A percentile compares a stretch with the other conserved stretches of the same genome.
Conservation (phyloP, 1,284 basidiomycete species). For the Cryptococcus amylolentus region DNA sequence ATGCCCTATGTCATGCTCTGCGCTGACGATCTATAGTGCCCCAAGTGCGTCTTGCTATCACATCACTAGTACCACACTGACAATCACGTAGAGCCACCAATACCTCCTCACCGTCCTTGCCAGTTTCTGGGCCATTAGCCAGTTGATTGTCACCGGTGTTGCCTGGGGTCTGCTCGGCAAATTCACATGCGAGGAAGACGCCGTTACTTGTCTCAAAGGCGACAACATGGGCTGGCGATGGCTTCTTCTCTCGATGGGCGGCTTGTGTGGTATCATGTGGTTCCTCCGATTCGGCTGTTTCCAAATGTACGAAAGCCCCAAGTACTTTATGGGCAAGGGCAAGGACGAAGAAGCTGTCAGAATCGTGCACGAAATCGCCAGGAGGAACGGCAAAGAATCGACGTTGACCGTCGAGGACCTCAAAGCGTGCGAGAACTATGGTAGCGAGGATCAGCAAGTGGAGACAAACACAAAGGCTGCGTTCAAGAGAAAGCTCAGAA, state of each 20-base stretch:
- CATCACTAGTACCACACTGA: too few species aligned
- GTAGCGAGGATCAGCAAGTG: constrained; percentile 11
- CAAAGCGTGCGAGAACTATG: constrained; percentile 33
- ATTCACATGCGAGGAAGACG: constrained; percentile 18
- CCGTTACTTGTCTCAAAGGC: constrained; percentile 13
- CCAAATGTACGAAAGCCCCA: constrained; percentile 58
- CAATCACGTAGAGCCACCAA: constrained; percentile 39
- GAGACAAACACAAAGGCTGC: constrained; percentile 18
- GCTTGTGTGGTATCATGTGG: constrained; percentile 52
- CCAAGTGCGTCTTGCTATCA: constrained; percentile 36
- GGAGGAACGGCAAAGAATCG: constrained; percentile 55
- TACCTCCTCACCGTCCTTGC: constrained; percentile 64
- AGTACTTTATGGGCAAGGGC: constrained; percentile 54
- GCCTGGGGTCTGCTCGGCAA: constrained; percentile 35
- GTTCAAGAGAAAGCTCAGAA: constrained; percentile 43
- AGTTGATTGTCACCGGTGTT: constrained; percentile 29
- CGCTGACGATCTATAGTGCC: too few species aligned
- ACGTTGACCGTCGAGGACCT: constrained; percentile 56
- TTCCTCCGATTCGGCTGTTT: constrained; percentile 43
- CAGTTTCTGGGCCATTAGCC: constrained; percentile 64
- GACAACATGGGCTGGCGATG: constrained; percentile 50
- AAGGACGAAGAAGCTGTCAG: constrained; percentile 59
- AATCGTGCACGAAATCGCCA: constrained; percentile 54
- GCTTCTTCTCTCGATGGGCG: constrained; percentile 56
- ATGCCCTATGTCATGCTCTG: too few species aligned